Evolutionary conservation across 768 basidiomycete genomes (phyloP), one percentile per base, ranked within the genome.

Genomic region (Amanita muscaria): DNA sequence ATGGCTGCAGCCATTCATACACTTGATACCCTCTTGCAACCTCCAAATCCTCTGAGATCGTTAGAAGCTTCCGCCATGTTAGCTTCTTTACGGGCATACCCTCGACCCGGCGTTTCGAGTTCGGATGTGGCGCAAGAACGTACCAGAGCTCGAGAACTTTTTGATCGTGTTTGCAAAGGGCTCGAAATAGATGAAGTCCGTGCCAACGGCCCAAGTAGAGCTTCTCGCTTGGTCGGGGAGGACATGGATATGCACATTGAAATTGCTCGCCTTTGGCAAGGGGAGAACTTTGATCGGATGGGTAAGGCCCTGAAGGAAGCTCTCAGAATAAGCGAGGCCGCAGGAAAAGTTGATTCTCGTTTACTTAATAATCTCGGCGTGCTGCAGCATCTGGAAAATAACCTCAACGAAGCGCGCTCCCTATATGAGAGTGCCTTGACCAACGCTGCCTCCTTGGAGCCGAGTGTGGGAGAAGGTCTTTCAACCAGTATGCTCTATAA

Each of bases 171-270:
- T 5, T 62, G 63, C 48, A 83, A 83, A 55, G 66, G 73, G n/a
- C 66, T 88, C 39, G 77, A 81, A 30, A 61, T 70, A 0, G 84
- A 85, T n/a, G 76, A 79, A 23, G 54, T 63, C 3, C 69, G 76
- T 8, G 46, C 64, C 11, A 69, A 69, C 45, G 74, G 74, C 0
- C 52, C 56, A 5, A 65, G 55, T 44, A 67, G 66, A 49, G 49
- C 67, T 2, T 66, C 79, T 4, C 71, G 76, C 16, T 73, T 67
- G 16, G 72, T 91, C 39, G 69, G 69, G 0, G 79, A 86, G 11
- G 94, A 99, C 55, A 66, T 85, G 41, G 87, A 94, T 48, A 79
- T 97, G 74, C 84, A 89, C 51, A 65, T 82, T n/a, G 93, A 97
- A 59, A 80, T 97, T 48, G 90, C 90, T 9, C 77, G 81, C 36